These are phyloP conservation scores for Cryptococcus sp. DNA, from an alignment of 1,284 basidiomycete genomes.

Conservation along the genomic window DNA sequence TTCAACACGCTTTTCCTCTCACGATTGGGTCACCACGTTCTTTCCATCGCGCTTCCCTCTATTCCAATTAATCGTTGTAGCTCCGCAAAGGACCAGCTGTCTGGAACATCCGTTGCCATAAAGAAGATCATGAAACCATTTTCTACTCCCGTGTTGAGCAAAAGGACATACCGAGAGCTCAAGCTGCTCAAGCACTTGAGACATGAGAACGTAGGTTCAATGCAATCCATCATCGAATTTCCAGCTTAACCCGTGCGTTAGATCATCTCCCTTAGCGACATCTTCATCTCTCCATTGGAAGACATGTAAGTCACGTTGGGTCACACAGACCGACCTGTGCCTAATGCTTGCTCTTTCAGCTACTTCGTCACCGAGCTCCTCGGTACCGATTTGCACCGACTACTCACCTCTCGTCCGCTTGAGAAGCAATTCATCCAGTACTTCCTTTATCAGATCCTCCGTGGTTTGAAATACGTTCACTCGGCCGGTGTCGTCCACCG, in stretches of 20 bases:
- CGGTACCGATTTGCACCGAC: constrained; percentile 94
- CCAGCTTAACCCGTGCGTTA: constrained; percentile 46
- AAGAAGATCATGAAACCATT: constrained; percentile 99
- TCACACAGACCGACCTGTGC: too few species aligned
- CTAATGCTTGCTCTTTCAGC: constrained; percentile 51
- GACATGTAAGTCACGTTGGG: constrained; percentile 68
- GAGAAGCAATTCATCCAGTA: constrained; percentile 99
- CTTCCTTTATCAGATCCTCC: constrained; percentile 97
- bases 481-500: constrained; percentile 99
- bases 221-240: not conserved
- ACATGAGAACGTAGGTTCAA: constrained; percentile 82
- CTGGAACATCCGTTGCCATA: constrained; percentile 90
- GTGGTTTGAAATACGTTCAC: constrained; percentile 98
- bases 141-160: constrained; percentile 95
- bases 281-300: constrained; percentile 98
- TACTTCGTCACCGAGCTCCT: constrained; percentile 99
- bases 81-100: constrained; percentile 97
- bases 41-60: not conserved
- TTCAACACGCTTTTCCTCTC: not conserved
- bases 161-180: constrained; percentile 96
- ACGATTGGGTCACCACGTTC: not conserved
- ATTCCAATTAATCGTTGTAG: constrained; percentile 53
- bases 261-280: constrained; percentile 98
- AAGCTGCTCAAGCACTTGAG: constrained; percentile 98
- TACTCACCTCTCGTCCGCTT: constrained; percentile 91